phyloP scores from a whole-genome alignment of 177 flowering plant genomes.

The Tripterygium wilfordii region DNA sequence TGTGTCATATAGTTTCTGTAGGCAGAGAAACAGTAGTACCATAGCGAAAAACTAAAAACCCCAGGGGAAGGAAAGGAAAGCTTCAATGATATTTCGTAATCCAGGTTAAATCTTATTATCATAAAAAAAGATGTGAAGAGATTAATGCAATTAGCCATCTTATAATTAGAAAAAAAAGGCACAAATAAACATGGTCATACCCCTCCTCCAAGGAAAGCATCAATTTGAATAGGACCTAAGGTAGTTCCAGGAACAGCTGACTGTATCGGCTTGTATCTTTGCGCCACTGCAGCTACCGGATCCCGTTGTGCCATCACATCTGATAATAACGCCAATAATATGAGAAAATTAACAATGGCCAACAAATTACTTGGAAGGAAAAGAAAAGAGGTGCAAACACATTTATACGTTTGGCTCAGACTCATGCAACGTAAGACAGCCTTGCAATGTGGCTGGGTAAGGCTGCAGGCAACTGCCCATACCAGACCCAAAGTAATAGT shows the following conservation, averaged over 20 bases:
- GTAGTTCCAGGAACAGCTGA: constrained; percentile 99
- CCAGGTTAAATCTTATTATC: not conserved
- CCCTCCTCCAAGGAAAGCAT: constrained; percentile 92
- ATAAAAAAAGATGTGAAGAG: not conserved
- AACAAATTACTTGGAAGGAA: too few relatives aligned
- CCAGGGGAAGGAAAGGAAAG: too few relatives aligned
- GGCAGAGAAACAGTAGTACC: not conserved
- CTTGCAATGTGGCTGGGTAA: too few relatives aligned
- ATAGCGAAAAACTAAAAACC: not conserved
- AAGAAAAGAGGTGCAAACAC: not conserved
- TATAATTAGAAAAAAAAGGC: not conserved
- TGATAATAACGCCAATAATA: constrained; percentile 11
- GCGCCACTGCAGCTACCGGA: constrained; percentile 88
- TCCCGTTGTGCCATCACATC: constrained; percentile 75
- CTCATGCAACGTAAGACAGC: too few relatives aligned
- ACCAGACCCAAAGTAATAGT: too few relatives aligned
- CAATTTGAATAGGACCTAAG: constrained; percentile 85
- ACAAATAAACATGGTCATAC: constrained; percentile 34
- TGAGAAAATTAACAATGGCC: too few relatives aligned
- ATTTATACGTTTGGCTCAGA: too few relatives aligned
- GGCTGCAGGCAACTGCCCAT: too few relatives aligned
- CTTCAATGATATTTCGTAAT: not conserved
- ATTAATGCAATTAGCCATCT: too few relatives aligned
- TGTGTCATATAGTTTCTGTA: constrained; percentile 86
- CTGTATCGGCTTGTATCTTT: constrained; percentile 83